Evolutionary conservation across 805 yeast genomes (phyloP).

Genomic region (Candida pseudoglaebosa): DNA sequence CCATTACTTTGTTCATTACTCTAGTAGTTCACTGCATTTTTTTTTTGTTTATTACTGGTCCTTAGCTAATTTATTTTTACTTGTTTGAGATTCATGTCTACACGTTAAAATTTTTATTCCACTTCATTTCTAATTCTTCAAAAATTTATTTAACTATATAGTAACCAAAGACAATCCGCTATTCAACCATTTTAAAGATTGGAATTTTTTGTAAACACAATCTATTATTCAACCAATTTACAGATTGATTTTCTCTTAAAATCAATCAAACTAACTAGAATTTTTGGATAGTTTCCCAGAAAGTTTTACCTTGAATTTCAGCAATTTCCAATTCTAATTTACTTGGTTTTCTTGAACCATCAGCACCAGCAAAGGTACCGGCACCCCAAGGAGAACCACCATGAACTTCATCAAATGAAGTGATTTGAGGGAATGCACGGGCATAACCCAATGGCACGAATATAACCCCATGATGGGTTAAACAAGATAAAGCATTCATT

Average conservation of each 20-base stretch:
- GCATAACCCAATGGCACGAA: slow-evolving; percentile 78
- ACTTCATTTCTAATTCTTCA: too few species aligned
- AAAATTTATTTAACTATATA: too few species aligned
- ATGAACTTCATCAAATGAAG: slow-evolving; percentile 60
- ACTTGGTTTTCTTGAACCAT: slow-evolving; percentile 69
- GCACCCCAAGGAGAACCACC: slow-evolving; percentile 90
- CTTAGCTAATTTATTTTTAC: too few species aligned
- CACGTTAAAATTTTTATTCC: too few species aligned
- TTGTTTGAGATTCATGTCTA: too few species aligned
- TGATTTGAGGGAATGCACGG: slow-evolving; percentile 48
- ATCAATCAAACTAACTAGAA: slow-evolving; percentile 12
- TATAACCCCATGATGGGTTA: slow-evolving; percentile 78
- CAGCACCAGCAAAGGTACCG: slow-evolving; percentile 71
- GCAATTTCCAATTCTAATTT: slow-evolving; percentile 63
- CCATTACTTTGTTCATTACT: too few species aligned
- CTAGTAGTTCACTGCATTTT: too few species aligned
- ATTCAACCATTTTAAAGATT: too few species aligned
- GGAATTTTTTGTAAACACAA: neutral
- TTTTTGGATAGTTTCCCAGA: slow-evolving; percentile 32
- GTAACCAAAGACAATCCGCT: too few species aligned
- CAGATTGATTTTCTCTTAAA: too few species aligned
- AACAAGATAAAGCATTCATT: slow-evolving; percentile 57
- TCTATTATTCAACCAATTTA: too few species aligned
- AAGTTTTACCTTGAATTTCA: slow-evolving; percentile 62
- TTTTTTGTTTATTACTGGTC: too few species aligned